Conservation (phyloP, 148 eudicot genomes). For the Diospyros lotus region DNA sequence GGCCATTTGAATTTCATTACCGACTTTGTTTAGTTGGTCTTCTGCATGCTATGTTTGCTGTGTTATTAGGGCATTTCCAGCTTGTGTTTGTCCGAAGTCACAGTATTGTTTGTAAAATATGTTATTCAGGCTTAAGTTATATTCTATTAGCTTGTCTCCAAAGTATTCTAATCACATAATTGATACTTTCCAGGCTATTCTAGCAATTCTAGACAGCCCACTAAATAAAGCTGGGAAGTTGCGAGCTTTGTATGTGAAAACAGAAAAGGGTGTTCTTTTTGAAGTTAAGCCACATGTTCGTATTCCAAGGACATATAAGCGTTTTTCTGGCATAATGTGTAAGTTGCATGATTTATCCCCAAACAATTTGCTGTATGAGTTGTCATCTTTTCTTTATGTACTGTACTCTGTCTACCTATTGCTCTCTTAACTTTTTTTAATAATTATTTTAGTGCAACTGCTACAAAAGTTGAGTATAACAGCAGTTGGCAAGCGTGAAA, state of each 20-base stretch:
- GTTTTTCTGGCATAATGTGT: constrained; percentile 95
- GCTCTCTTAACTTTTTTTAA: constrained; percentile 6
- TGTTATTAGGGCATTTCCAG: background rate
- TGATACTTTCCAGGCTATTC: constrained; percentile 62
- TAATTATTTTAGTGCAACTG: constrained; percentile 65
- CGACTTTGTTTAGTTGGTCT: background rate
- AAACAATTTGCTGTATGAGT: background rate
- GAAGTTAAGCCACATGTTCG: constrained; percentile 90
- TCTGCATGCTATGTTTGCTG: background rate
- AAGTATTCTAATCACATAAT: background rate
- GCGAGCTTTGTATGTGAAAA: constrained; percentile 78
- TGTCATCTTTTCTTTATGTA: background rate
- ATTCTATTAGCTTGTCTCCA: background rate
- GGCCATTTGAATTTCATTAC: background rate
- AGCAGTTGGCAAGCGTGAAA: constrained; percentile 86
- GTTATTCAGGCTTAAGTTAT: background rate
- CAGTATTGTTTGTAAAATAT: background rate
- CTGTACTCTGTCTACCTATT: background rate
- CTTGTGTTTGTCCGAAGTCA: background rate
- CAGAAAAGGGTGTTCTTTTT: constrained; percentile 81
- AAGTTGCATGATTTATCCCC: constrained; percentile 30
- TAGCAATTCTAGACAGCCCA: constrained; percentile 83
- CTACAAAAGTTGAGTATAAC: constrained; percentile 78
- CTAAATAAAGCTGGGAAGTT: constrained; percentile 78
- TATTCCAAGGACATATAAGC: constrained; percentile 87